Base-by-base conservation (phyloP, 768 basidiomycete species). In the Suillus paluster region DNA sequence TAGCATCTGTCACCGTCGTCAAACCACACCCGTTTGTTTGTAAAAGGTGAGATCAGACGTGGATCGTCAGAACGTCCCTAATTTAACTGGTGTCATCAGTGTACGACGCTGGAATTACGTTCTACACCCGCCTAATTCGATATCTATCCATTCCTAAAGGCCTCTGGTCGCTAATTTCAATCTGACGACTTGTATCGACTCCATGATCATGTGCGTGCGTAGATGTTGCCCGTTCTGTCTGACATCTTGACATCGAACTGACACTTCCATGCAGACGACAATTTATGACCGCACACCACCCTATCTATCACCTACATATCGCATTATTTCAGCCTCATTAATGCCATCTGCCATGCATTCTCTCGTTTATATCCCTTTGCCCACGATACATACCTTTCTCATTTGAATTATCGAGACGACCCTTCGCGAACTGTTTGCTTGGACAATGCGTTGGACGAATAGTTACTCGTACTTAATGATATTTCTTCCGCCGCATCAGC, bases 291-390 rank as follows among this genome's bases (percentile, higher is more conserved):
- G 49, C 49, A 66, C 59, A 30, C 46, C 62, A 67, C 58, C 21
- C 63, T 71, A 74, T 64, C 41, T 62, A 65, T 69, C 65, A 44
- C 62, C 63, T 68, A 54, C 61, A 76, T 71, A 75, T 68, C 69
- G 64, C 58, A 70, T 54, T 59, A 73, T 66, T 68, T 68, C 64
- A 68, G 33, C 65, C 34, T 60, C 52, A 30, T 62, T 70, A 70
- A 68, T 65, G 61, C 65, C 58, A 52, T 63, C 27, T 50, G n/a
- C 30, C 30, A 50, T 48, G 49, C 57, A 66, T 64, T 64, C 71
- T 57, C 48, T 68, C 66, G 64, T 74, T 64, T 62, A 67, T 75
- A 57, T 63, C 66, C 39, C 64, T 56, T 59, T 68, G 30, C 41
- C 70, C 63, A 69, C 45, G 42, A 65, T 60, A 50, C 23, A 59